Conservation (phyloP, 495 filamentous ascomycete genomes). For the Sordaria brevicollis region DNA sequence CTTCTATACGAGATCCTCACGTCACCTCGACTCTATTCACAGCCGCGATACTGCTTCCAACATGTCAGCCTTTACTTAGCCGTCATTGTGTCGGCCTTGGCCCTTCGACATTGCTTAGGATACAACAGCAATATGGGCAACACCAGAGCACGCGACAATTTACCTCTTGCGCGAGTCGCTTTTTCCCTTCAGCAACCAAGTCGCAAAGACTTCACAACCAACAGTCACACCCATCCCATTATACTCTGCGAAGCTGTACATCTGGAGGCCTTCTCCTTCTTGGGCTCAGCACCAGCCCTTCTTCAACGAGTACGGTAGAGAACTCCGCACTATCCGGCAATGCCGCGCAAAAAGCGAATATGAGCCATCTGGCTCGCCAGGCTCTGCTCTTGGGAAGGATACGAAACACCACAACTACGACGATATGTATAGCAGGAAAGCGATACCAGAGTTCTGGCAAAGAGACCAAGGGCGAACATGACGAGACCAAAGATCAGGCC, state of each 20-base stretch:
- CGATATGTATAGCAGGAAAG: constrained; percentile 18
- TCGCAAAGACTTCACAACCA: constrained; percentile 8
- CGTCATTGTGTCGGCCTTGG: constrained; percentile 2
- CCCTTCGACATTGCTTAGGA: background rate
- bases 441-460: background rate
- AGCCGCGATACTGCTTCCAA: constrained; percentile 20
- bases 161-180: background rate
- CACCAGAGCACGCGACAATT: background rate
- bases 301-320: constrained; percentile 29
- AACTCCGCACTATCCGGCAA: constrained; percentile 24
- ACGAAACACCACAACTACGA: background rate
- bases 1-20: constrained; percentile 30
- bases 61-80: constrained; percentile 14
- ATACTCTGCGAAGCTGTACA: constrained; percentile 31
- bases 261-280: constrained; percentile 33
- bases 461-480: constrained; percentile 19
- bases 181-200: constrained; percentile 3
- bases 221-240: constrained; percentile 1
- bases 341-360: constrained; percentile 21
- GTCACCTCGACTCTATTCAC: constrained; percentile 13
- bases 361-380: constrained; percentile 30
- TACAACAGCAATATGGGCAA: background rate
- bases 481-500: constrained; percentile 6
- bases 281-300: constrained; percentile 24
- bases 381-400: constrained; percentile 14